Conservation (phyloP, 148 eudicot species). For the Fagopyrum tataricum region DNA sequence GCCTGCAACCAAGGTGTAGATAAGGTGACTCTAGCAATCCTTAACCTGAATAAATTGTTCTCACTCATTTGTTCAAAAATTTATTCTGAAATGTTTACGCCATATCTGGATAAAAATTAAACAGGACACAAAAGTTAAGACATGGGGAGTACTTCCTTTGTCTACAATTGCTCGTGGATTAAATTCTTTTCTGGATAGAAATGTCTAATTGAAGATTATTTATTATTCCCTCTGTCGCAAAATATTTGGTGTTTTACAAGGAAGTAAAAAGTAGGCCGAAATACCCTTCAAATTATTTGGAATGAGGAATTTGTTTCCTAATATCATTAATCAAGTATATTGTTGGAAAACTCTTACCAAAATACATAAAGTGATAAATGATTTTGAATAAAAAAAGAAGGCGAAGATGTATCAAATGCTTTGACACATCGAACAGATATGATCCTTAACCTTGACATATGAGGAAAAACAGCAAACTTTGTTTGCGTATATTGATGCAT, state of each 20-base stretch:
- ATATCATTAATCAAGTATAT: too few relatives aligned
- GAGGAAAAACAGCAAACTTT: not conserved
- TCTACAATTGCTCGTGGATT: not conserved
- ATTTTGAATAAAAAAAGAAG: too few relatives aligned
- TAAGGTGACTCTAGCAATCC: conserved; percentile 40
- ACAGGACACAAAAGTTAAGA: not conserved
- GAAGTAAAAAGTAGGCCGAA: too few relatives aligned
- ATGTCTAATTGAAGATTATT: not conserved
- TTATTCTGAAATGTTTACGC: not conserved
- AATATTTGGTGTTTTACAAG: too few relatives aligned
- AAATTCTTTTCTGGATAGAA: not conserved
- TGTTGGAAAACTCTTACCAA: too few relatives aligned
- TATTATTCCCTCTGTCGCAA: not conserved
- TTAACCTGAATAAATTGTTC: not conserved
- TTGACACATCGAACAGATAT: not conserved
- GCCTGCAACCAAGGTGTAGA: conserved; percentile 97
- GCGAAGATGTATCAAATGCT: not conserved
- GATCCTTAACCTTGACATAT: not conserved
- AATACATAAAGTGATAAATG: too few relatives aligned
- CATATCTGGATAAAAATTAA: not conserved
- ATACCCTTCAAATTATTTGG: too few relatives aligned
- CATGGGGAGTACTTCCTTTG: not conserved
- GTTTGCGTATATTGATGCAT: not conserved
- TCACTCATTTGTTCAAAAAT: not conserved
- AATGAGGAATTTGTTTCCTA: too few relatives aligned